Evolutionary conservation across 805 yeast species (phyloP).

Genomic region (Metschnikowia baotianmanensis): DNA sequence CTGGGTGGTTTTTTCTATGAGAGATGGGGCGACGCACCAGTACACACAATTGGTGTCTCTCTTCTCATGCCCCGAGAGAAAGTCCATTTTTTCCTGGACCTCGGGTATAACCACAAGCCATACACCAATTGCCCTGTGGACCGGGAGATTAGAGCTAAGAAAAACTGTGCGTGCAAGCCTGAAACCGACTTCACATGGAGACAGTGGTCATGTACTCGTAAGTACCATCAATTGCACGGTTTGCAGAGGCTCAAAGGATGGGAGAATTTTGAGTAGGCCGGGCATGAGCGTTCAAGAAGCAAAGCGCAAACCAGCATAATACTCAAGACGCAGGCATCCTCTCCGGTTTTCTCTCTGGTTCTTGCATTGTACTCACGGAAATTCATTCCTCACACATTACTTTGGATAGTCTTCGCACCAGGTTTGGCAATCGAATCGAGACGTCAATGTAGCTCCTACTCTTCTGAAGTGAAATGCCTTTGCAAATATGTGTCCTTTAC

Average conservation of each 20-base stretch:
- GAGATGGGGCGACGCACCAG: slow-evolving; percentile 95
- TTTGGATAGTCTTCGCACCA: too few relatives aligned
- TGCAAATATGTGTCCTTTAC: too few relatives aligned
- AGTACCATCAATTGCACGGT: slow-evolving; percentile 55
- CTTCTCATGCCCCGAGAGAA: slow-evolving; percentile 67
- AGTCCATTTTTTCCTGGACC: slow-evolving; percentile 76
- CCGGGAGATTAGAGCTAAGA: slow-evolving; percentile 49
- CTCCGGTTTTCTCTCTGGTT: too few relatives aligned
- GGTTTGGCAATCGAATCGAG: too few relatives aligned
- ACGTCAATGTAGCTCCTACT: too few relatives aligned
- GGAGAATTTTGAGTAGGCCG: slow-evolving; percentile 65
- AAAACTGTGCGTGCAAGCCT: slow-evolving; percentile 74
- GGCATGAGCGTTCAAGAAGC: too few relatives aligned
- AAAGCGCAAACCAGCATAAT: too few relatives aligned
- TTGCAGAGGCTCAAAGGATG: slow-evolving; percentile 66
- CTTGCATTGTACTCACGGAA: too few relatives aligned
- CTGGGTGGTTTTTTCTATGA: slow-evolving; percentile 92
- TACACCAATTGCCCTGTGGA: slow-evolving; percentile 80
- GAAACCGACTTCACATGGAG: slow-evolving; percentile 74
- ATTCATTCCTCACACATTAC: too few relatives aligned
- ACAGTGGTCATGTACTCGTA: slow-evolving; percentile 68
- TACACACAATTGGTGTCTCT: slow-evolving; percentile 84
- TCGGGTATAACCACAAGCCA: slow-evolving; percentile 84
- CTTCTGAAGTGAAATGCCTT: too few relatives aligned
- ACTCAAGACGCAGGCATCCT: too few relatives aligned